A percentile compares a stretch with the other conserved stretches of the same genome.
These are phyloP conservation scores for Dryas octopetala DNA, from an alignment of 306 rosid genomes.

Conservation along the genomic window DNA sequence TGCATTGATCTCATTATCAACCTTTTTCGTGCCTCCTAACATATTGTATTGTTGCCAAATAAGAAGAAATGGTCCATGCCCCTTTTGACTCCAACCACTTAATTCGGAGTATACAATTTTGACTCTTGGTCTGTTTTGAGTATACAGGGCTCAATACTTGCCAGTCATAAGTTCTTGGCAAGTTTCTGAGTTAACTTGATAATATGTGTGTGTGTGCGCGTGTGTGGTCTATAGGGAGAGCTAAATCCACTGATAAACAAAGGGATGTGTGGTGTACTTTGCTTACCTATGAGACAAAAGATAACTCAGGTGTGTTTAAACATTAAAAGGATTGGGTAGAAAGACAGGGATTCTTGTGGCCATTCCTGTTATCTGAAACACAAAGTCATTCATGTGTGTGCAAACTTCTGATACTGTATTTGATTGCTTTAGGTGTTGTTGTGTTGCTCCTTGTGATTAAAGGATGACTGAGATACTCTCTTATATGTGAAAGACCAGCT, in stretches of 20 bases:
- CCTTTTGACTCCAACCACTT: background rate
- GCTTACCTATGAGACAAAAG: background rate
- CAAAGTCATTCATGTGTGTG: background rate
- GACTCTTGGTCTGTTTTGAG: background rate
- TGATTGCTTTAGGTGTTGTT: constrained; percentile 9
- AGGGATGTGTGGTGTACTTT: background rate
- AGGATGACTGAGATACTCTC: background rate
- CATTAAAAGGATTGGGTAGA: too few relatives aligned
- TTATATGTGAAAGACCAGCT: background rate
- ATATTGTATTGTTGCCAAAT: background rate
- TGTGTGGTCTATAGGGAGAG: background rate
- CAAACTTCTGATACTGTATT: background rate
- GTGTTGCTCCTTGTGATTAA: background rate
- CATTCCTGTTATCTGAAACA: background rate
- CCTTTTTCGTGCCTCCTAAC: background rate
- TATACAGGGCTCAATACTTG: background rate
- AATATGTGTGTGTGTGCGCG: background rate
- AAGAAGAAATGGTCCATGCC: background rate
- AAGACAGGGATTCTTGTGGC: too few relatives aligned
- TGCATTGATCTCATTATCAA: background rate
- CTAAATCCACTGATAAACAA: background rate
- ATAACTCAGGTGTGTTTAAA: too few relatives aligned
- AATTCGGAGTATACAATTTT: background rate
- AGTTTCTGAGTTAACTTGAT: background rate
- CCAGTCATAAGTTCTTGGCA: background rate